Evolutionary conservation across 179 eudicot species (phyloP), one percentile per base, ranked within the genome.

Genomic region (Silene noctiflora): DNA sequence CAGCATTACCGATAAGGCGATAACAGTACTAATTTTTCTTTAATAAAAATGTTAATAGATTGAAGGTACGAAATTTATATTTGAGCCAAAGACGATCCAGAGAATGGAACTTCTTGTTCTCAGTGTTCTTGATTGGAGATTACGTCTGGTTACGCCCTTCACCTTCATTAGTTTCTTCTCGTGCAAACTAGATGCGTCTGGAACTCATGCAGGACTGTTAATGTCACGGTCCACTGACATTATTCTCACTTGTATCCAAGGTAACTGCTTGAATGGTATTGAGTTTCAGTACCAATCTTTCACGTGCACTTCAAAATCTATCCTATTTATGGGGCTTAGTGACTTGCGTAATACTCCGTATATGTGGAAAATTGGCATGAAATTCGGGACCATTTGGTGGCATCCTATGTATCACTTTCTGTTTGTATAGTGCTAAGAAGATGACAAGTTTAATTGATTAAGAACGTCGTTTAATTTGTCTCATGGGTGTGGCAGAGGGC

Each of bases 91-190:
- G 83, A 89, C 90, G 42, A 81, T 94, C 80, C 89, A 79, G 61
- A 86, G 87, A 69, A 94, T 94, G 98, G 98, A 94, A 79, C 82
- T 94, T 80, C 88, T 92, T 17, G 95, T 94, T 19, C 88, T 94
- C 1, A 64, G 83, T 67, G 88, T 88, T 25, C 82, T 94, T 10
- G 92, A 90, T 78, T 94, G 98, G 98, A 88, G 96, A 83, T 89
- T 94, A n/a, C 80, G 90, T 75, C 81, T 86, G 4, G 70, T 94
- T 29, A 90, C 97, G 4, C 97, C 98, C 14, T 92, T 94, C 79
- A 81, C 88, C 62, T 94, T 84, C 44, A 78, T 88, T 64, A 76
- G 80, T 48, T 90, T 89, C 80, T 94, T 94, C 35, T 89, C 98
- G 3, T 72, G 79, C 85, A 94, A 94, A 82, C 69, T 94, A 39